These are phyloP conservation scores for Diaporthe vexans DNA, from an alignment of 2,329 filamentous ascomycete species.

Conservation along the genomic window DNA sequence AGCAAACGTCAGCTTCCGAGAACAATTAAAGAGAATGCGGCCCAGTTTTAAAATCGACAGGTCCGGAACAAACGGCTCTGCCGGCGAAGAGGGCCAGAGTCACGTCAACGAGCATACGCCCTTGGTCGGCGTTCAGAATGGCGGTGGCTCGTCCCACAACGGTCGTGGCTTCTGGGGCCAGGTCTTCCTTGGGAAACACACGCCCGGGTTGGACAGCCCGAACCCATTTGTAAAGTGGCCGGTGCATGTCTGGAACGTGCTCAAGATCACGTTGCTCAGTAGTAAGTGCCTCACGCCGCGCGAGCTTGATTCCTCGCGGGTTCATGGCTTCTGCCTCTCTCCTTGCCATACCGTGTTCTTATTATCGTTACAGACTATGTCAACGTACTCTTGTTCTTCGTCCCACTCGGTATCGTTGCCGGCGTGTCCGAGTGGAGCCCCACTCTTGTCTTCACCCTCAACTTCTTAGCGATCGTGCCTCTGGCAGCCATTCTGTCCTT, in stretches of 20 bases:
- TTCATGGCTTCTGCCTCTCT: background rate
- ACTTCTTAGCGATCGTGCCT: slow-evolving; percentile 86
- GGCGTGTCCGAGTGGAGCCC: slow-evolving; percentile 74
- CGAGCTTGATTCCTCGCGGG: background rate
- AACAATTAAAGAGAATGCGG: slow-evolving; percentile 36
- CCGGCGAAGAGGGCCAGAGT: slow-evolving; percentile 4
- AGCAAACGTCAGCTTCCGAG: slow-evolving; percentile 40
- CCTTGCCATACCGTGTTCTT: slow-evolving; percentile 30
- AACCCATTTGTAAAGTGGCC: slow-evolving; percentile 61
- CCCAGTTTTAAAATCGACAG: slow-evolving; percentile 26
- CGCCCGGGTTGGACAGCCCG: slow-evolving; percentile 65
- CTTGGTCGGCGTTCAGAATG: slow-evolving; percentile 55
- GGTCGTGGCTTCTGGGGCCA: slow-evolving; percentile 47
- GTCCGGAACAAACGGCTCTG: slow-evolving; percentile 15
- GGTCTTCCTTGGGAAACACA: slow-evolving; percentile 65
- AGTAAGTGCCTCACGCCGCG: slow-evolving; percentile 59
- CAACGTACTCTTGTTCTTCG: slow-evolving; percentile 81
- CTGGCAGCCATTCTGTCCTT: slow-evolving; percentile 81
- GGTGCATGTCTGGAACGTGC: slow-evolving; percentile 67
- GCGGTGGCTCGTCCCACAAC: slow-evolving; percentile 39
- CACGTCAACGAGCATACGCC: slow-evolving; percentile 55
- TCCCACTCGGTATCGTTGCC: slow-evolving; percentile 79
- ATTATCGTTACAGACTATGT: slow-evolving; percentile 62
- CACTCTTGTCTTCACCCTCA: slow-evolving; percentile 79
- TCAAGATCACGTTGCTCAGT: slow-evolving; percentile 70